These are phyloP conservation scores for Epichloe scottii DNA, from an alignment of 2,329 filamentous ascomycete species.

Conservation along the genomic window DNA sequence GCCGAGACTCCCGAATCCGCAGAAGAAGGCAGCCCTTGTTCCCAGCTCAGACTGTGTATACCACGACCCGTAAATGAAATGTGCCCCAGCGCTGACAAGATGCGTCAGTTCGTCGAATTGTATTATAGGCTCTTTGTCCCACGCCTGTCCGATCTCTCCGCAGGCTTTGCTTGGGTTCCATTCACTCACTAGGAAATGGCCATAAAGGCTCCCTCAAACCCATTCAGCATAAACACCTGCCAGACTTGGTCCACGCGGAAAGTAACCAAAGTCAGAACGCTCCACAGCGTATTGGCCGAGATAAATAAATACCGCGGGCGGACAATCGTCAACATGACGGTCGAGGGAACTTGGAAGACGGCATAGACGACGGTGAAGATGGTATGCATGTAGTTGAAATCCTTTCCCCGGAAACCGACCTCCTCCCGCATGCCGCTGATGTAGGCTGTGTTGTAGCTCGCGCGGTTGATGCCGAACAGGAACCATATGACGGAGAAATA, in stretches of 20 bases:
- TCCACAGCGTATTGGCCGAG: conserved; percentile 29
- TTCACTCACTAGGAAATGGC: conserved; percentile 27
- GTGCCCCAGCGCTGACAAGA: conserved; percentile 23
- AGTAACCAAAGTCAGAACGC: conserved; percentile 29
- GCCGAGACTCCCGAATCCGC: conserved; percentile 28
- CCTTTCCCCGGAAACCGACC: conserved; percentile 23
- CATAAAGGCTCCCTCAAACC: conserved; percentile 30
- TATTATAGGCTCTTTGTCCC: too few species aligned
- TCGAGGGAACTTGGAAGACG: conserved; percentile 31
- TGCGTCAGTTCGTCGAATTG: neutral
- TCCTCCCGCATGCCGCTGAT: conserved; percentile 29
- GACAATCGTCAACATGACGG: conserved; percentile 17
- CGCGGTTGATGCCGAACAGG: conserved; percentile 30
- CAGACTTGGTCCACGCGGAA: conserved; percentile 28
- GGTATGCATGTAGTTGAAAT: conserved; percentile 26
- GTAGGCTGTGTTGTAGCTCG: conserved; percentile 30
- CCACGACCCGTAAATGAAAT: conserved; percentile 32
- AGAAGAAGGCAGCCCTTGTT: conserved; percentile 27
- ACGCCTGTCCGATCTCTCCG: too few species aligned
- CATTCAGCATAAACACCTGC: conserved; percentile 31
- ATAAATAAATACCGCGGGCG: conserved; percentile 29
- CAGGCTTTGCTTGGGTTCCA: too few species aligned
- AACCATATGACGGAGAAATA: conserved; percentile 37
- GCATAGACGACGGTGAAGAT: conserved; percentile 27
- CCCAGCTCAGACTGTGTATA: conserved; percentile 30